Evolutionary conservation across 345 rosid species (phyloP), one percentile per base, ranked within the genome.

Genomic region (Xanthoceras sorbifolium): DNA sequence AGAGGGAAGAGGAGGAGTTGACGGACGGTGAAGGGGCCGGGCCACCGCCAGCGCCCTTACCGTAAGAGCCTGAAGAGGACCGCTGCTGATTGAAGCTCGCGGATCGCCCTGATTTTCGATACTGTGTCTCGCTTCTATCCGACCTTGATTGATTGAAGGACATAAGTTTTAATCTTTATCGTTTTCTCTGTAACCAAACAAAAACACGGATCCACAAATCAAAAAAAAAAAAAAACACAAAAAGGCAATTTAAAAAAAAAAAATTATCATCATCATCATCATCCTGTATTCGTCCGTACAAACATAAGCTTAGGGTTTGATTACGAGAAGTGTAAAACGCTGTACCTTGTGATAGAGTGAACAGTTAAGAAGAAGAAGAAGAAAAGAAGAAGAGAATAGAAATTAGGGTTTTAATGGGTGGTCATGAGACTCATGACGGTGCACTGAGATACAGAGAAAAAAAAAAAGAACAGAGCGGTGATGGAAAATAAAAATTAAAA

Each of bases 91-190:
- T 82, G 73, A 72, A 88, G 86, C 89, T 75, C 64, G 87, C 82
- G 81, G 90, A 94, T 94, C 98, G 95, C 50, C 91, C 97, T 67
- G 88, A 31, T 87, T 85, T 87, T 54, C 91, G 88, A 71, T 85
- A 82, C 72, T 90, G 98, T 61, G 86, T 42, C 69, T 89, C 95
- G 88, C 80, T 89, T 90, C 86, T 90, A 62, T 92, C 97, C 74
- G 94, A 64, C 92, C 97, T 85, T 62, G 97, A 65, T 92, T 92
- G 99, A 89, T 92, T 92, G 97, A 87, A 88, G 93, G 99, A 94
- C 99, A 97, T 97, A 90, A 71, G 23, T 54, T 64, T 69, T 20
- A 50, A 46, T 54, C 70, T 61, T 52, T 64, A 61, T 25, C 69
- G 28, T 77, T n/a, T 34, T 69, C 76, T 74, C 87, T 66, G 80